Conservation (phyloP, 2,329 filamentous ascomycete genomes). For the Purpureocillium lavendulum region DNA sequence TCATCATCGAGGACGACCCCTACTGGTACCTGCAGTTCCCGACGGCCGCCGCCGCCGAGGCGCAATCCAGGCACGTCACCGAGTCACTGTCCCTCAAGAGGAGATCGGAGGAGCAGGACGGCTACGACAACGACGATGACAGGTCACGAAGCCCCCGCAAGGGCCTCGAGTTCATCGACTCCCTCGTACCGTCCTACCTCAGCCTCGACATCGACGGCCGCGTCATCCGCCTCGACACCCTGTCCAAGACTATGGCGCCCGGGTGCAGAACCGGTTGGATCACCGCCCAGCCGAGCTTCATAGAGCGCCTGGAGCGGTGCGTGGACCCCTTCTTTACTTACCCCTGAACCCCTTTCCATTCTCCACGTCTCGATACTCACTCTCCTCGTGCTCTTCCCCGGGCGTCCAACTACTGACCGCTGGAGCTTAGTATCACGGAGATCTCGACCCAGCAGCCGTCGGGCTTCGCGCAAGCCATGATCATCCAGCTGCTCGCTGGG, state of each 20-base stretch:
- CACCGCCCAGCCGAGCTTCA: slow-evolving; percentile 58
- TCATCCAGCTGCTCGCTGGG: slow-evolving; percentile 70
- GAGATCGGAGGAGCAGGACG: too few species aligned
- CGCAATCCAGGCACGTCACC: slow-evolving; percentile 31
- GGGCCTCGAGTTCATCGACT: slow-evolving; percentile 74
- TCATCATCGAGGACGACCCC: slow-evolving; percentile 90
- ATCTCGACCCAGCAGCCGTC: slow-evolving; percentile 74
- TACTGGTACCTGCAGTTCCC: slow-evolving; percentile 95
- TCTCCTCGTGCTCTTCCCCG: too few species aligned
- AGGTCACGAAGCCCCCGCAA: slow-evolving; percentile 30
- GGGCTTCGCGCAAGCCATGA: slow-evolving; percentile 79
- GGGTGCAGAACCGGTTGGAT: slow-evolving; percentile 89
- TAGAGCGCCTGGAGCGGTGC: slow-evolving; percentile 54
- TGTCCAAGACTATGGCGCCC: slow-evolving; percentile 86
- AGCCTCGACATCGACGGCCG: slow-evolving; percentile 77
- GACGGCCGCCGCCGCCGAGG: slow-evolving; percentile 48
- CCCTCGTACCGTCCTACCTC: slow-evolving; percentile 74
- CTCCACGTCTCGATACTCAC: too few species aligned
- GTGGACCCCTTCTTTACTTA: neutral
- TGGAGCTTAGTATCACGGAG: slow-evolving; percentile 57
- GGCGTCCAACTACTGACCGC: too few species aligned
- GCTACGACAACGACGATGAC: slow-evolving; percentile 10
- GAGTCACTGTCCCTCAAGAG: slow-evolving; percentile 10
- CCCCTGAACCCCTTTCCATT: too few species aligned
- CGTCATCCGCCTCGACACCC: slow-evolving; percentile 84